These are phyloP conservation scores for Beta vulgaris DNA, from an alignment of 148 eudicot genomes.

Conservation along the genomic window DNA sequence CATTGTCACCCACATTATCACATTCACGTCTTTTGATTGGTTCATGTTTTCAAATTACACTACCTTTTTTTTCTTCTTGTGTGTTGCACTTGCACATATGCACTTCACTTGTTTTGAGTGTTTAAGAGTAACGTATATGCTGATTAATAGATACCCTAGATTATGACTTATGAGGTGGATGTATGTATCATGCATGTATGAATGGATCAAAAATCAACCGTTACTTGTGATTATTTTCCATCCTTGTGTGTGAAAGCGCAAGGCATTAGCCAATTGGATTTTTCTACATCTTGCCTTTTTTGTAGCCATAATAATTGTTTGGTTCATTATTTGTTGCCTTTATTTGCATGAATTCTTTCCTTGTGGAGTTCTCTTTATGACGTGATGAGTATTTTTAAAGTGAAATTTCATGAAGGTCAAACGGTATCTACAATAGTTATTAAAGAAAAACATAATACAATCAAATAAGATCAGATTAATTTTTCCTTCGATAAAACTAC, in stretches of 20 bases:
- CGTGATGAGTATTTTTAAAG: no score
- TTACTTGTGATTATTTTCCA: neutral
- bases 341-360: neutral
- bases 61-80: neutral
- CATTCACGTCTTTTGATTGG: neutral
- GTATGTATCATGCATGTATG: neutral
- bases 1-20: neutral
- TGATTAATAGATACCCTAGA: no score
- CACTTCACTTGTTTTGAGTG: no score
- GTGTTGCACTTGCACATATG: neutral
- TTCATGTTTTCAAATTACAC: slow-evolving; percentile 3
- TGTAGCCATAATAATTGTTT: no score
- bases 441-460: no score
- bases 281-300: neutral
- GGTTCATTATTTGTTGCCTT: neutral
- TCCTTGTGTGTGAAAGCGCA: neutral
- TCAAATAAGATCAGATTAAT: no score
- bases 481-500: no score
- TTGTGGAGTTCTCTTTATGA: neutral
- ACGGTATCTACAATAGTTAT: no score
- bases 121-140: no score
- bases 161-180: neutral
- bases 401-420: no score
- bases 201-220: no score
- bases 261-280: neutral